Evolutionary conservation across 805 yeast species (phyloP).

Genomic region (Kazachstania taianensis): DNA sequence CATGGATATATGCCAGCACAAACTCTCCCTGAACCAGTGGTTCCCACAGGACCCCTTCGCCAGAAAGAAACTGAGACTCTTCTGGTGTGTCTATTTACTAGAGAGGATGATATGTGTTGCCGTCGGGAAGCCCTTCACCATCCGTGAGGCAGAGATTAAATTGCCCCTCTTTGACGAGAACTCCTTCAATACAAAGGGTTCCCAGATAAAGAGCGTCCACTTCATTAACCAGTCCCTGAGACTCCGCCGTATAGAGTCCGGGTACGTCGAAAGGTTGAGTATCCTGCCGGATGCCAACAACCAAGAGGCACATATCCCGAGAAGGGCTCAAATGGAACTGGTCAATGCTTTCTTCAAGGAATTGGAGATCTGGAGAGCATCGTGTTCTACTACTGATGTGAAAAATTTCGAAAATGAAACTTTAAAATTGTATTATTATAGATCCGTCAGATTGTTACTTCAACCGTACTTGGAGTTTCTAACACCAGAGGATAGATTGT

Average conservation of each 20-base stretch:
- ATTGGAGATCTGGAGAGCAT: slow-evolving; percentile 42
- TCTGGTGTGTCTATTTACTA: slow-evolving; percentile 53
- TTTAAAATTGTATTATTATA: slow-evolving; percentile 45
- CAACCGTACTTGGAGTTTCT: slow-evolving; percentile 58
- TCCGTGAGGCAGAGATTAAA: slow-evolving; percentile 41
- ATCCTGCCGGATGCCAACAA: slow-evolving; percentile 25
- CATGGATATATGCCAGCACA: slow-evolving; percentile 33
- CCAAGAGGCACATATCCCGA: slow-evolving; percentile 8
- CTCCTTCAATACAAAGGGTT: slow-evolving; percentile 16
- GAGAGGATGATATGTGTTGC: slow-evolving; percentile 55
- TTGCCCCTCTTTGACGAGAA: slow-evolving; percentile 42
- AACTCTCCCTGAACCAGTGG: slow-evolving; percentile 21
- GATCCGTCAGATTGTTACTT: slow-evolving; percentile 47
- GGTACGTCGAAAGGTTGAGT: slow-evolving; percentile 44
- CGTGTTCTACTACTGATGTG: slow-evolving; percentile 33
- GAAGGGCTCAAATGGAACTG: slow-evolving; percentile 35
- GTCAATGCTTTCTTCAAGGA: slow-evolving; percentile 46
- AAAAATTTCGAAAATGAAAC: slow-evolving; percentile 49
- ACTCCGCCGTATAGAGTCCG: slow-evolving; percentile 49
- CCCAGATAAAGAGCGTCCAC: slow-evolving; percentile 25
- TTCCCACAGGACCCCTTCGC: slow-evolving; percentile 17
- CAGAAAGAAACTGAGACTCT: slow-evolving; percentile 40
- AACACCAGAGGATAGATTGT: slow-evolving; percentile 50
- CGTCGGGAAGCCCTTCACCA: slow-evolving; percentile 47
- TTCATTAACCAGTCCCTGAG: slow-evolving; percentile 50